Conservation (phyloP, 2,329 filamentous ascomycete genomes). For the Hypoxylon sp. region DNA sequence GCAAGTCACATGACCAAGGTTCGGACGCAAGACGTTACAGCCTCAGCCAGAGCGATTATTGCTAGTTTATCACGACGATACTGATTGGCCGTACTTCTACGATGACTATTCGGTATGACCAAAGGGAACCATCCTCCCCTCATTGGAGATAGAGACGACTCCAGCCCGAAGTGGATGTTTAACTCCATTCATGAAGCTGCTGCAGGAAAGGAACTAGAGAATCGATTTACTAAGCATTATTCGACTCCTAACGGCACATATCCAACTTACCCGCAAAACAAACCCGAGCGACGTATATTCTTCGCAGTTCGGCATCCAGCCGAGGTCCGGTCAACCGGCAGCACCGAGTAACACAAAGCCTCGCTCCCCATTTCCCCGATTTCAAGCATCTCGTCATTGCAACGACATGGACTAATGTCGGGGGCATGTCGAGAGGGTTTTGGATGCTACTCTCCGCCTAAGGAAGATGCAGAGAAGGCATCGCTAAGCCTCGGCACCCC, state of each 20-base stretch:
- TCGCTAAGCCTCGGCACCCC: constrained; percentile 1
- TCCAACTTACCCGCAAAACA: constrained; percentile 23
- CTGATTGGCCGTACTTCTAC: constrained; percentile 26
- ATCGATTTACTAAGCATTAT: constrained; percentile 12
- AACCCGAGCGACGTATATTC: constrained; percentile 14
- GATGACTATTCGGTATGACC: constrained; percentile 1
- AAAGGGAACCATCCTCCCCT: not conserved
- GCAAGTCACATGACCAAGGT: constrained; percentile 37
- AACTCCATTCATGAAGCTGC: not conserved
- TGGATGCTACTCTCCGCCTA: constrained; percentile 11
- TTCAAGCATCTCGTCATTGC: constrained; percentile 17
- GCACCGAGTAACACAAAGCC: constrained; percentile 17
- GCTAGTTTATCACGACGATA: constrained; percentile 11
- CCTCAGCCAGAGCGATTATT: constrained; percentile 12
- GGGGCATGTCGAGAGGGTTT: not conserved
- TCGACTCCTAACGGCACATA: constrained; percentile 1
- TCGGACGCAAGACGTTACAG: constrained; percentile 29
- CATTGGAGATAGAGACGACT: constrained; percentile 13
- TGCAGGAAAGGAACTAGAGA: not conserved
- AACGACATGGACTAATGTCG: constrained; percentile 16
- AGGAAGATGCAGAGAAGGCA: not conserved
- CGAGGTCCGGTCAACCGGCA: constrained; percentile 31
- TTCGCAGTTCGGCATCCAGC: constrained; percentile 22
- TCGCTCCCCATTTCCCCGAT: constrained; percentile 16
- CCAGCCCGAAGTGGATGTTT: constrained; percentile 17